Evolutionary conservation across 2,329 filamentous ascomycete species (phyloP), one percentile per base, ranked within the genome.

Genomic region (Ophiosphaerella narmari): DNA sequence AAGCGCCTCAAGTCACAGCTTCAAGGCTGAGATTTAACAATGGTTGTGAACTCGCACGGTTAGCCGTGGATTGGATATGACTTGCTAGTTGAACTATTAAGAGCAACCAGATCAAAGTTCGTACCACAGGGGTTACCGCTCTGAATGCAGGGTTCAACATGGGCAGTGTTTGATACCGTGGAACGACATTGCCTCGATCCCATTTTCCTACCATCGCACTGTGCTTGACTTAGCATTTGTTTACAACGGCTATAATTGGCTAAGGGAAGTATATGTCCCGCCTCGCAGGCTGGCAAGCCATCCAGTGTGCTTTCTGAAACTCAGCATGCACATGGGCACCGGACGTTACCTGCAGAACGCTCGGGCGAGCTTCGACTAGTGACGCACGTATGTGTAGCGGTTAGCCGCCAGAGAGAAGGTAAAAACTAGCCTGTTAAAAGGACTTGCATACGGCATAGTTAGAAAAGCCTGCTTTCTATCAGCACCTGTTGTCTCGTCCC

Each of bases 101-200:
- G 14, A 29, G 3, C 9, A 16, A 26, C 23, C 37, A 46, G 38
- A 34, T 57, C 48, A 58, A 62, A 63, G 59, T 50, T 36, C 36
- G 39, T 43, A 46, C 47, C 36, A 40, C 37, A 51, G 40, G 56
- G 33, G 39, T 43, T 11, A 43, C 54, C 38, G 47, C 55, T 50
- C 23, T 45, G 46, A 35, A 59, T 60, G 59, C 66, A 72, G 60
- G 63, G 63, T 63, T 62, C 51, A 62, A 14, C 13, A 63, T 62
- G 59, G 57, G 46, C 54, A 59, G 57, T 61, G 67, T 69, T 72
- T 68, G 68, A 69, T 52, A 62, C 59, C 24, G 65, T 72, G 65
- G 49, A 60, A 72, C 70, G 52, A 46, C 36, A 52, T 53, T 60
- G 59, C 67, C 65, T 72, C 68, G 67, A 73, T 66, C 54, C 52